A percentile compares a stretch with the other conserved stretches of the same genome.
Conservation (phyloP, 805 yeast genomes). For the Ogataea methanolica region DNA sequence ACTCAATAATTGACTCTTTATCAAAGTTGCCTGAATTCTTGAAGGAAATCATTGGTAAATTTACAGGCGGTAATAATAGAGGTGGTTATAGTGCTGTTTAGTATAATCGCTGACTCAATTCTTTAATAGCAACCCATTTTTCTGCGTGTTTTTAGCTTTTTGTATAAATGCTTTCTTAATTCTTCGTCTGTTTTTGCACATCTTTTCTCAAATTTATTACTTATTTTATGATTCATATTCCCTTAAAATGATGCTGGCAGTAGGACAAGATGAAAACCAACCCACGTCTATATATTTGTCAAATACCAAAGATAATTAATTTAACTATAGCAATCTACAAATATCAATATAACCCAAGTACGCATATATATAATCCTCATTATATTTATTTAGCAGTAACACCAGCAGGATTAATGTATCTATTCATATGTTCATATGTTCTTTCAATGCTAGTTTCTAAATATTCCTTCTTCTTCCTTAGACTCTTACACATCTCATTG, state of each 20-base stretch:
- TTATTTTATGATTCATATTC: no score
- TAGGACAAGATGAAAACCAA: no score
- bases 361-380: neutral
- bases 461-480: slow-evolving; percentile 67
- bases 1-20: slow-evolving; percentile 54
- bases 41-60: slow-evolving; percentile 60
- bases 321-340: neutral
- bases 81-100: slow-evolving; percentile 95
- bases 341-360: neutral
- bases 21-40: slow-evolving; percentile 60
- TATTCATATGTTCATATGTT: slow-evolving; percentile 57
- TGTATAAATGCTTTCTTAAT: neutral
- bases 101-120: slow-evolving; percentile 3
- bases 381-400: neutral
- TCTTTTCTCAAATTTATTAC: no score
- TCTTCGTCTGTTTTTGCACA: no score
- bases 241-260: no score
- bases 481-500: slow-evolving; percentile 53
- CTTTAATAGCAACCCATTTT: neutral
- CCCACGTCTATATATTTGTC: neutral
- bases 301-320: neutral
- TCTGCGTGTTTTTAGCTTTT: neutral
- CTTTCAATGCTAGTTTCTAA: slow-evolving; percentile 74
- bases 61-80: slow-evolving; percentile 61
- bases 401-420: slow-evolving; percentile 4